A percentile compares a stretch with the other conserved stretches of the same genome.
These are phyloP conservation scores for Hysterangium stoloniferum DNA, from an alignment of 768 basidiomycete species.

Conservation along the genomic window DNA sequence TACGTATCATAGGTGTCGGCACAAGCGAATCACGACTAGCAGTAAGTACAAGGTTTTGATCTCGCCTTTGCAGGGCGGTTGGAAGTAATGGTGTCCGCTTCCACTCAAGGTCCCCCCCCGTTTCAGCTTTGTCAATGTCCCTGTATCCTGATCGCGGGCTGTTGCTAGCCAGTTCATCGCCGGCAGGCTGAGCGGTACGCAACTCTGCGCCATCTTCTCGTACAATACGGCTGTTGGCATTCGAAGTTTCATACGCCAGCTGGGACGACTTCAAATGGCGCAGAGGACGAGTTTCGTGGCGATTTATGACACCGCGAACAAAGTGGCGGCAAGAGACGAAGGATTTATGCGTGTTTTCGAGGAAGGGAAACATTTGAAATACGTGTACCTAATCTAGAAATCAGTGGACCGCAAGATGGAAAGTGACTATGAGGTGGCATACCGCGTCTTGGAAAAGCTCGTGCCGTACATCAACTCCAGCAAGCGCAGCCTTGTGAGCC, in stretches of 20 bases:
- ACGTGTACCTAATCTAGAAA: constrained; percentile 63
- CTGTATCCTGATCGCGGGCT: constrained; percentile 6
- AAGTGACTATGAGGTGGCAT: constrained; percentile 25
- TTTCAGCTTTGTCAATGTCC: constrained; percentile 15
- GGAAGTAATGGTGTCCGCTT: background rate
- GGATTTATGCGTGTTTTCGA: constrained; percentile 54
- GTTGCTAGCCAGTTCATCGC: background rate
- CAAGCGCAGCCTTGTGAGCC: constrained; percentile 85
- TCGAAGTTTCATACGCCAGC: constrained; percentile 66
- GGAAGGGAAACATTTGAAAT: constrained; percentile 83
- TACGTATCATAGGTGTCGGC: constrained; percentile 41
- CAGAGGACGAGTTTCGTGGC: constrained; percentile 40
- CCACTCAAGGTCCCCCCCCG: background rate
- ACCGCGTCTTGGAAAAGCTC: constrained; percentile 91
- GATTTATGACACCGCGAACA: constrained; percentile 51
- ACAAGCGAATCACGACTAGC: constrained; percentile 21
- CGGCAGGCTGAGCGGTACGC: constrained; percentile 13
- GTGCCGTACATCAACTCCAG: constrained; percentile 80
- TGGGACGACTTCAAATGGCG: constrained; percentile 43
- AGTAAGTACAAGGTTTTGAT: constrained; percentile 7
- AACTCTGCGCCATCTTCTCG: constrained; percentile 55
- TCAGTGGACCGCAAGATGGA: background rate
- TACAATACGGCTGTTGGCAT: constrained; percentile 57
- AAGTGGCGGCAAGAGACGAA: constrained; percentile 68
- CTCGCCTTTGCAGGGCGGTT: constrained; percentile 5